A percentile compares a stretch with the other conserved stretches of the same genome.
Evolutionary conservation across 2,329 filamentous ascomycete genomes (phyloP).

Genomic region (Aureobasidium mangrovei): DNA sequence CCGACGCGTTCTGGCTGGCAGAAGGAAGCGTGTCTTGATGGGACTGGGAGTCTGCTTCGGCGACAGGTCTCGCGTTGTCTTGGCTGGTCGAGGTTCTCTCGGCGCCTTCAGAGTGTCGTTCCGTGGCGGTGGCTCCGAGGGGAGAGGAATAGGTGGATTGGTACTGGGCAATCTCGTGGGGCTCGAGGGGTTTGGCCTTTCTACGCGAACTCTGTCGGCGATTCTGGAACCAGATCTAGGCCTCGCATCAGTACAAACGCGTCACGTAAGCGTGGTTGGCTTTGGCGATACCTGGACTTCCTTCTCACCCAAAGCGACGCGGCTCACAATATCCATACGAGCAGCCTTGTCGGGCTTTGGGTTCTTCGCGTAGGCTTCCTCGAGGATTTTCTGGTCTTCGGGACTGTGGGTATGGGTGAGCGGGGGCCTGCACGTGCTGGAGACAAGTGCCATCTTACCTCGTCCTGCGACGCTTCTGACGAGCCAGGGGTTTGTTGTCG

Average conservation of each 20-base stretch:
- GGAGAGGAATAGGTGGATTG: conserved; percentile 18
- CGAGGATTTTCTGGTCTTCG: conserved; percentile 81
- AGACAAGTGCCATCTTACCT: conserved; percentile 38
- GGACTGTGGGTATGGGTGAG: conserved; percentile 44
- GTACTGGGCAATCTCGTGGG: conserved; percentile 57
- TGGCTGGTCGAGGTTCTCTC: background rate
- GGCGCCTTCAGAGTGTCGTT: background rate
- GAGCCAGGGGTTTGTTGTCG: conserved; percentile 51
- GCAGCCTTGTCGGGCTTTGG: conserved; percentile 86
- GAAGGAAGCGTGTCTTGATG: background rate
- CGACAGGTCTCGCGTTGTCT: background rate
- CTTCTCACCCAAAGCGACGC: conserved; percentile 84
- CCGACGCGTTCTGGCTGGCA: background rate
- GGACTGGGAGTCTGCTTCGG: background rate
- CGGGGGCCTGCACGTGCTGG: background rate
- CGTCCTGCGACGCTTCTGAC: conserved; percentile 53
- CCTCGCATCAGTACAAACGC: conserved; percentile 23
- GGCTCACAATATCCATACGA: conserved; percentile 73
- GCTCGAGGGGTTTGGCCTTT: conserved; percentile 73
- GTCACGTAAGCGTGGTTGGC: background rate
- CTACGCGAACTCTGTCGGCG: conserved; percentile 85
- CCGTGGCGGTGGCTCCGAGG: background rate
- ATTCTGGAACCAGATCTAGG: conserved; percentile 96
- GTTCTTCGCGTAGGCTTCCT: conserved; percentile 75
- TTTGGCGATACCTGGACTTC: conserved; percentile 73